phyloP scores from a whole-genome alignment of 805 yeast genomes.

The Teunomyces funiuensis region DNA sequence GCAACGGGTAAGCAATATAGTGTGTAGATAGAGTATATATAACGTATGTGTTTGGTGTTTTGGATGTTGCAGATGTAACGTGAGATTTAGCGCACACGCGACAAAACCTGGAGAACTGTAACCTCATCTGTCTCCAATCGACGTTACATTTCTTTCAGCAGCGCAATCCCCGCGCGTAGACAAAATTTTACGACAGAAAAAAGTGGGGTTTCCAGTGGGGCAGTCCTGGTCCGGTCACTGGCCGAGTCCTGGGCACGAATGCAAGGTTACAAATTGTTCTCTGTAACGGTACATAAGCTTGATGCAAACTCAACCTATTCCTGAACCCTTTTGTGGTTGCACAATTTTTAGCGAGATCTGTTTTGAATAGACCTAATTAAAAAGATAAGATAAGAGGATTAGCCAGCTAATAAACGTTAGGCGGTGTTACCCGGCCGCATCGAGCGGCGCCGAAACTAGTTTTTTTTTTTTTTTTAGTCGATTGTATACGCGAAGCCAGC shows the following conservation, averaged over 20 bases:
- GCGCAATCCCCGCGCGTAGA: neutral
- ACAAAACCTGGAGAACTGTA: neutral
- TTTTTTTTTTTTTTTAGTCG: too few relatives aligned
- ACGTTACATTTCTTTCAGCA: neutral
- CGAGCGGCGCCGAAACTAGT: too few relatives aligned
- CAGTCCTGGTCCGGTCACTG: neutral
- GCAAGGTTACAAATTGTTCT: neutral
- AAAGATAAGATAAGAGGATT: too few relatives aligned
- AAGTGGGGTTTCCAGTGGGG: constrained; percentile 1
- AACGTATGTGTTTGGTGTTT: too few relatives aligned
- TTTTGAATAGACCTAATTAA: too few relatives aligned
- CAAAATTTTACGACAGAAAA: neutral
- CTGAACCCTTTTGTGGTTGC: too few relatives aligned
- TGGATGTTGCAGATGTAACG: neutral
- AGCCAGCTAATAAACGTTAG: too few relatives aligned
- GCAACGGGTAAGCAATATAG: constrained; percentile 3
- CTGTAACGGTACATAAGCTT: neutral
- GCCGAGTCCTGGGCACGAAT: neutral
- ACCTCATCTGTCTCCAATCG: neutral
- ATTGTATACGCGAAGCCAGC: too few relatives aligned
- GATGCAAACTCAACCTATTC: too few relatives aligned
- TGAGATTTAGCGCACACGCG: neutral
- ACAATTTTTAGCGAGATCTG: too few relatives aligned
- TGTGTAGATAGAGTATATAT: neutral
- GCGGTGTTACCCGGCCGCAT: too few relatives aligned